Base-by-base conservation (phyloP, 805 yeast genomes). In the Saccharomycopsis sp. region DNA sequence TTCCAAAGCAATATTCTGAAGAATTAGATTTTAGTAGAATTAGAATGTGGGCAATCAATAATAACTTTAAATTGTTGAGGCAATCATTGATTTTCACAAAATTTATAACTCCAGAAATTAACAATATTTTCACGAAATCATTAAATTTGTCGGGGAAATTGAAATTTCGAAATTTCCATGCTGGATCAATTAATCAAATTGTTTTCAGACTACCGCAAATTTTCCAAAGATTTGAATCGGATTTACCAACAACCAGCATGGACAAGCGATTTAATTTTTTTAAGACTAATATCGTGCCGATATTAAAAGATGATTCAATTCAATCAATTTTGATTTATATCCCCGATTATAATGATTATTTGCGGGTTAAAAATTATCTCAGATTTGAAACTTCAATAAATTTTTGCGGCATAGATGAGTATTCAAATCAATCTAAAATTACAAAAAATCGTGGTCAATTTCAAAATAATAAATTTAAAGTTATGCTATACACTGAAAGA, bases 401-500 rank as follows among this genome's bases (percentile, higher is more conserved):
- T 32, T 82, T 82, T 58, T 84, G 78, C 11, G 77, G 82, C 32
- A 68, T 86, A 38, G 87, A 89, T 59, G 98, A 93, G 63, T 93
- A 93, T 63, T 72, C 94, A 2, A 62, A 76, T 1, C 83, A 77
- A 51, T 69, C 83, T n/a, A 81, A 83, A 46, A 60, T 86, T 27
- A 76, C 87, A 1, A 70, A 86, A 39, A 75, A 80, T 16, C 72
- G 97, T 53, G 72, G 85, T 5, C 64, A 72, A 31, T 93, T 93
- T 58, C 75, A 73, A 26, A 71, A 75, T 34, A 76, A 78, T 2
- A 72, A 79, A 45, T 65, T 68, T 24, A 81, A 84, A 55, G 71
- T 90, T 22, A 60, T 93, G 66, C 63, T 93, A n/a, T 90, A 90
- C 63, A 85, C 97, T 0, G 97, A 90, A 57, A 81, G 98, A 71